Percentiles rank a stretch among this genome's conserved stretches.
Conservation (phyloP, 1,284 basidiomycete genomes). For the Trametes polyzona region DNA sequence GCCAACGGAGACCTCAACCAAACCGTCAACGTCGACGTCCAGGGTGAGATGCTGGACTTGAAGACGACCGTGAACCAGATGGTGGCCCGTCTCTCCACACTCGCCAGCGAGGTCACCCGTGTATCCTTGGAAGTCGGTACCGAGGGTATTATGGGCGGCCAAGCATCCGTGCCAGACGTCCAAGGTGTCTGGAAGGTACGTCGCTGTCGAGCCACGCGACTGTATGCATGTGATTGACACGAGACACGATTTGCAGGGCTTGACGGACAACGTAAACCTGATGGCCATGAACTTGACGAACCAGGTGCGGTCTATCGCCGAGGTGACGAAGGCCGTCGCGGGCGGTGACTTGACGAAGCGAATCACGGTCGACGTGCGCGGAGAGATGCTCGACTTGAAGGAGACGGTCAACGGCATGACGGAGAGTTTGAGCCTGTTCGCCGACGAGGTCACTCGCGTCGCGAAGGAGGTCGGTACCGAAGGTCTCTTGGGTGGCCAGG, state of each 20-base stretch:
- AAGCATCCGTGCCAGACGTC: conserved; percentile 86
- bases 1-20: conserved; percentile 91
- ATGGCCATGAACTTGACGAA: conserved; percentile 94
- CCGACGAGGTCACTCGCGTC: conserved; percentile 86
- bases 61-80: conserved; percentile 93
- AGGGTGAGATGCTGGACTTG: conserved; percentile 96
- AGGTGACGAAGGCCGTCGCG: conserved; percentile 89
- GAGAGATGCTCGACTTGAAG: conserved; percentile 89
- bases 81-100: conserved; percentile 84
- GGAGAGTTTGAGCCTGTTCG: conserved; percentile 84
- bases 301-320: conserved; percentile 88
- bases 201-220: conserved; percentile 1
- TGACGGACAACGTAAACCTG: conserved; percentile 82
- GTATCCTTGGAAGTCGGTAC: conserved; percentile 93
- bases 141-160: conserved; percentile 95
- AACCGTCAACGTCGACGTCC: conserved; percentile 93
- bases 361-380: conserved; percentile 87
- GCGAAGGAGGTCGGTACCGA: conserved; percentile 93
- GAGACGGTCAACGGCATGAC: conserved; percentile 94
- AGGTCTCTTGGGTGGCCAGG: conserved; percentile 86
- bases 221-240: neutral
- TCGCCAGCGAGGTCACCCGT: conserved; percentile 86
- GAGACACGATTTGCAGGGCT: conserved; percentile 45
- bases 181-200: conserved; percentile 90
- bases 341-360: conserved; percentile 89